Evolutionary conservation across 2,329 filamentous ascomycete genomes (phyloP).

Genomic region (Colletotrichum trifolii): DNA sequence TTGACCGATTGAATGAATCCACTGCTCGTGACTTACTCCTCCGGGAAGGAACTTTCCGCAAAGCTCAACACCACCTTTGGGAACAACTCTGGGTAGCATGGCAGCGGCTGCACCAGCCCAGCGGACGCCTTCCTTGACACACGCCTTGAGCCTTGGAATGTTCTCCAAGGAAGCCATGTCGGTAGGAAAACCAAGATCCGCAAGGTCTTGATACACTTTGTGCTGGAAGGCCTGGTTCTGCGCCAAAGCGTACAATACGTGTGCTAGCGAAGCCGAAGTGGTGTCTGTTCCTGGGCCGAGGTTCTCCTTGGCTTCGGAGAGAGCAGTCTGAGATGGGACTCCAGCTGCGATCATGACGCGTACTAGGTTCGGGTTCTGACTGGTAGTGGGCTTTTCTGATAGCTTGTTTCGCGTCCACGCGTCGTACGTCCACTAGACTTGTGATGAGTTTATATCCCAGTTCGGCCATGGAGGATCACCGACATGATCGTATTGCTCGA

Average conservation of each 20-base stretch:
- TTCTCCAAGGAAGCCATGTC: constrained; percentile 41
- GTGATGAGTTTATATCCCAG: no score
- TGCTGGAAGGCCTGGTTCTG: constrained; percentile 42
- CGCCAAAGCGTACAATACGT: constrained; percentile 44
- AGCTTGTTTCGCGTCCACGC: constrained; percentile 7
- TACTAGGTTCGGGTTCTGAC: constrained; percentile 38
- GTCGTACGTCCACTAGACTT: constrained; percentile 6
- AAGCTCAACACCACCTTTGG: constrained; percentile 39
- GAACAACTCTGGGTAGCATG: constrained; percentile 43
- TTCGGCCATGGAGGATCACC: not conserved
- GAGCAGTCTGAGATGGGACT: constrained; percentile 39
- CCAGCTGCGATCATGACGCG: constrained; percentile 38
- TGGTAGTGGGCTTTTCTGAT: constrained; percentile 26
- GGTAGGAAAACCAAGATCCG: constrained; percentile 36
- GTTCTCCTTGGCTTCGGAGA: constrained; percentile 45
- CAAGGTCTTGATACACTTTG: constrained; percentile 40
- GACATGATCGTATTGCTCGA: constrained; percentile 13
- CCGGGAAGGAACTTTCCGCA: constrained; percentile 40
- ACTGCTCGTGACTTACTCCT: constrained; percentile 32
- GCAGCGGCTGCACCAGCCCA: constrained; percentile 43
- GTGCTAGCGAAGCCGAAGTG: constrained; percentile 44
- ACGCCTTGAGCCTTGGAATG: constrained; percentile 39
- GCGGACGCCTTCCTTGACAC: constrained; percentile 43
- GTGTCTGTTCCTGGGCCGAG: constrained; percentile 47
- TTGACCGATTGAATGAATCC: not conserved